A percentile compares a stretch with the other conserved stretches of the same genome.
These are phyloP conservation scores for Lachancea dasiensis DNA, from an alignment of 805 yeast species.

Conservation along the genomic window DNA sequence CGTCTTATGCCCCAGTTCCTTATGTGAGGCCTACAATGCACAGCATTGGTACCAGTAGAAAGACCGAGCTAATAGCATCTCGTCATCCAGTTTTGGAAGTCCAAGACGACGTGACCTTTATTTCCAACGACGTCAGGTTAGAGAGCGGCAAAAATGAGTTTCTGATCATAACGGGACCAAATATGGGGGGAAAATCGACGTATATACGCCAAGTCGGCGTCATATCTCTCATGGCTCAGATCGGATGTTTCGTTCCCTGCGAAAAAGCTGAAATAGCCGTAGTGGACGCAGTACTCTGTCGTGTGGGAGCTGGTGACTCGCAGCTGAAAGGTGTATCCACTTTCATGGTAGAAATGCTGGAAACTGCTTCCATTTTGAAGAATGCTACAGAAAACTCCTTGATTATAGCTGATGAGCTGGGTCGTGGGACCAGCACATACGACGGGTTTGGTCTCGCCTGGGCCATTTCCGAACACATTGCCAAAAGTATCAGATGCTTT, in stretches of 20 bases:
- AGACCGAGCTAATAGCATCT: constrained; percentile 58
- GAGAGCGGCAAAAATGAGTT: constrained; percentile 57
- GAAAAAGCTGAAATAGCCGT: constrained; percentile 70
- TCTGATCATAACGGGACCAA: constrained; percentile 87
- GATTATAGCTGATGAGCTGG: constrained; percentile 91
- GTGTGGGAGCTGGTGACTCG: constrained; percentile 99
- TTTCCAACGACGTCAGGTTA: constrained; percentile 81
- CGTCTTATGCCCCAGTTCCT: constrained; percentile 76
- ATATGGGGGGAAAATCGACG: constrained; percentile 97
- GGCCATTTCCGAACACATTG: constrained; percentile 86
- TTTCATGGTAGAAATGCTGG: constrained; percentile 97
- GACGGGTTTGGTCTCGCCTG: constrained; percentile 98
- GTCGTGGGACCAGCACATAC: constrained; percentile 74
- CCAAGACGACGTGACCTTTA: constrained; percentile 85
- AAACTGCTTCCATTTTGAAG: constrained; percentile 85
- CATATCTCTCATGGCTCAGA: constrained; percentile 78
- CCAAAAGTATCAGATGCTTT: constrained; percentile 64
- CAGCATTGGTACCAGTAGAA: constrained; percentile 43
- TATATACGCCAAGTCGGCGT: constrained; percentile 88
- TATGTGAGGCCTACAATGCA: constrained; percentile 71
- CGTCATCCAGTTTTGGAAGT: constrained; percentile 94
- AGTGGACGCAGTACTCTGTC: constrained; percentile 86
- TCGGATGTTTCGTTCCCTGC: constrained; percentile 86
- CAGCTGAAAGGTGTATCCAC: constrained; percentile 96
- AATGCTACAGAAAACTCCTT: constrained; percentile 80